phyloP scores from a whole-genome alignment of 2,329 filamentous ascomycete genomes.

The Seiridium unicorne region DNA sequence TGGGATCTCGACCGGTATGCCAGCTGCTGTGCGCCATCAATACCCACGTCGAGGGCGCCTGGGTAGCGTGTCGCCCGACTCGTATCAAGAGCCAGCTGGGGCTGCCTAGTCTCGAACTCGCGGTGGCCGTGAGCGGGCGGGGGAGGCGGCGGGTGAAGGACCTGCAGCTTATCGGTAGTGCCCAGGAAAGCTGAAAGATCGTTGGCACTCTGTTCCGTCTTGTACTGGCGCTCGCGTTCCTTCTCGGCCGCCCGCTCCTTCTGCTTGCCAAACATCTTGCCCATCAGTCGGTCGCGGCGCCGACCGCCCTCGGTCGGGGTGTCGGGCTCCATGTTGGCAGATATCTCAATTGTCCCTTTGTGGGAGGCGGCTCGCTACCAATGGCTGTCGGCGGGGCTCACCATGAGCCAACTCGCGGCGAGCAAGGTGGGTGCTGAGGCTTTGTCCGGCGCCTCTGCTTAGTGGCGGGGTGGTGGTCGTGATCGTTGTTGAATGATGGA shows the following conservation, averaged over 20 bases:
- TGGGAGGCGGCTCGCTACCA: not conserved
- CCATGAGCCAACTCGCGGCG: not conserved
- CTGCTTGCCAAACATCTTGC: slow-evolving; percentile 55
- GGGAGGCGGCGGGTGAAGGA: slow-evolving; percentile 48
- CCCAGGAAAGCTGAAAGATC: slow-evolving; percentile 61
- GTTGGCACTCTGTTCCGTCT: slow-evolving; percentile 43
- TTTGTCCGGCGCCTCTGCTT: not conserved
- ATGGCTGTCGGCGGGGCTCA: not conserved
- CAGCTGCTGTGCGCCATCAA: slow-evolving; percentile 42
- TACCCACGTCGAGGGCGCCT: slow-evolving; percentile 47
- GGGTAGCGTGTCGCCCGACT: slow-evolving; percentile 54
- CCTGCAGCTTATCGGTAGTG: slow-evolving; percentile 51
- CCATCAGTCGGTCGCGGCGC: slow-evolving; percentile 52
- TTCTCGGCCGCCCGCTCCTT: slow-evolving; percentile 32
- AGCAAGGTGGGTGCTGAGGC: not conserved
- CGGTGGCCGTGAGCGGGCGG: slow-evolving; percentile 27
- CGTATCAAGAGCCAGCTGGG: slow-evolving; percentile 53
- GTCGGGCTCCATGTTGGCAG: slow-evolving; percentile 27
- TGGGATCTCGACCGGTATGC: slow-evolving; percentile 39
- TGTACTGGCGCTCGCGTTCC: slow-evolving; percentile 13
- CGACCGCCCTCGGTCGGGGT: slow-evolving; percentile 20
- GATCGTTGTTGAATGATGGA: not conserved
- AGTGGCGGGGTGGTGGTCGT: not conserved
- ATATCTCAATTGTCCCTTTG: not conserved
- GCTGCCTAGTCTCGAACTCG: slow-evolving; percentile 24